Conservation (phyloP, 2,329 filamentous ascomycete genomes). For the Cryphonectria carpinicola region DNA sequence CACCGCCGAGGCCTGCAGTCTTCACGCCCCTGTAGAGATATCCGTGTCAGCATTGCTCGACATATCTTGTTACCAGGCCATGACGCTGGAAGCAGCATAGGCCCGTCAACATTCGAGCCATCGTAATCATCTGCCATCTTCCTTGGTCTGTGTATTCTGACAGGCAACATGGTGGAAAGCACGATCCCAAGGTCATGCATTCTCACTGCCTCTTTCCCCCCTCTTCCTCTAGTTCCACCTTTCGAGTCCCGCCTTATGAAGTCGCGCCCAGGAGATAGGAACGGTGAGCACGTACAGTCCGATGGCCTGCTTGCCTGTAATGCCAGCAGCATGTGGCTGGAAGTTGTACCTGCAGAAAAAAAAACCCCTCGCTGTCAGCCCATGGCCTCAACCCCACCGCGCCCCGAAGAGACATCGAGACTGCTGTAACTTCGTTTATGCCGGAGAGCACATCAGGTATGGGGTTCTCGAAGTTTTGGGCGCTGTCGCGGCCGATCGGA, state of each 20-base stretch:
- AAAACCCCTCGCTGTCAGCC: slow-evolving; percentile 36
- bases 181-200: background rate
- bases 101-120: background rate
- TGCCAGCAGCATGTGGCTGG: slow-evolving; percentile 59
- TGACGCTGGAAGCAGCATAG: background rate
- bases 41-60: slow-evolving; percentile 25
- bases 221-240: background rate
- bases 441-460: background rate
- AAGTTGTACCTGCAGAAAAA: slow-evolving; percentile 57
- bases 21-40: slow-evolving; percentile 51
- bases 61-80: background rate
- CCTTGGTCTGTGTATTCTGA: background rate
- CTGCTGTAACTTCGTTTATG: background rate
- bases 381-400: slow-evolving; percentile 10
- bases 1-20: slow-evolving; percentile 59
- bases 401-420: background rate
- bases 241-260: background rate
- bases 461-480: slow-evolving; percentile 5
- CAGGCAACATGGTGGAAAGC: background rate
- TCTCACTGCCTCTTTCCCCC: background rate
- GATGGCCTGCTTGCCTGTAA: slow-evolving; percentile 51
- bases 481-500: slow-evolving; percentile 8
- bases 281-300: slow-evolving; percentile 52
- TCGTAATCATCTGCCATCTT: background rate
- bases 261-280: too few species aligned